phyloP scores from a whole-genome alignment of 305 asterid genomes.

The Salvia sclarea region DNA sequence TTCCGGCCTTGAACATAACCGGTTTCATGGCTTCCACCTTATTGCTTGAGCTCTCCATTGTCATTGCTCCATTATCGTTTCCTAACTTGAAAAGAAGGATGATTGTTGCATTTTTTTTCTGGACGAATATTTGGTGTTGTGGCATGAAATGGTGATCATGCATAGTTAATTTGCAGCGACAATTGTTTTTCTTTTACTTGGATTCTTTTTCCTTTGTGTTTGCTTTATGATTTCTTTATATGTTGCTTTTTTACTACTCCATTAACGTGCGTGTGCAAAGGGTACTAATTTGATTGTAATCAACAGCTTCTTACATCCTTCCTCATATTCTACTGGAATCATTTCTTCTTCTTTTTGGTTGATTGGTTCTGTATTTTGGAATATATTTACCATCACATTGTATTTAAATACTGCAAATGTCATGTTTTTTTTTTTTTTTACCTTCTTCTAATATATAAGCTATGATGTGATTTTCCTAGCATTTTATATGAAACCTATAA shows the following conservation, averaged over 20 bases:
- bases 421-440: too few species aligned
- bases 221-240: conserved; percentile 44
- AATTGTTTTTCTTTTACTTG: conserved; percentile 6
- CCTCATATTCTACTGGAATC: conserved; percentile 25
- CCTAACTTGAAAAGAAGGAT: not conserved
- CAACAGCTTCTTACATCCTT: too few species aligned
- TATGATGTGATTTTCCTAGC: too few species aligned
- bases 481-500: too few species aligned
- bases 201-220: conserved; percentile 46
- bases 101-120: not conserved
- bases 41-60: conserved; percentile 55
- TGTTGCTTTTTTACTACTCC: conserved; percentile 52
- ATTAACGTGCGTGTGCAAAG: not conserved
- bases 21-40: conserved; percentile 53
- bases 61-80: not conserved
- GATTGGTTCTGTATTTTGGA: conserved; percentile 1
- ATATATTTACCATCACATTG: too few species aligned
- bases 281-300: not conserved
- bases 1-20: conserved; percentile 51
- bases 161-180: not conserved
- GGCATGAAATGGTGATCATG: conserved; percentile 23
- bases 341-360: conserved; percentile 13
- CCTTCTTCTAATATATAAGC: too few species aligned
- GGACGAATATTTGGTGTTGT: conserved; percentile 25
- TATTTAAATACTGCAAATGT: too few species aligned